These are phyloP conservation scores for Stephania yunnanensis DNA, from an alignment of 164 flowering plant species.

Conservation along the genomic window DNA sequence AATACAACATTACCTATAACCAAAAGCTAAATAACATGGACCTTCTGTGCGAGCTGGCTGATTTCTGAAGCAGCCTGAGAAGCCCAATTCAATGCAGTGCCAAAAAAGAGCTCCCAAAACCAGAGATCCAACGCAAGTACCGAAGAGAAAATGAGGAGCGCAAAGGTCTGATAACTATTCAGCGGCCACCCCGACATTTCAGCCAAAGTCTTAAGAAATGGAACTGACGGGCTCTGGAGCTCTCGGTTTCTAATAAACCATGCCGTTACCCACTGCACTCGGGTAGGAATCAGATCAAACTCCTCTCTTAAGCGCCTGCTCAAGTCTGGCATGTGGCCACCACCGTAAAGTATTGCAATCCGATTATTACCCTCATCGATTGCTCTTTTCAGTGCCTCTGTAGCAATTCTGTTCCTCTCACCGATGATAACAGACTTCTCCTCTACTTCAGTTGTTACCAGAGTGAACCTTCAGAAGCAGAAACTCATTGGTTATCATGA, in stretches of 20 bases:
- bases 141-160: constrained; percentile 69
- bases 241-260: constrained; percentile 75
- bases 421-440: constrained; percentile 89
- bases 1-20: not conserved
- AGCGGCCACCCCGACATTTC: constrained; percentile 81
- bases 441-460: constrained; percentile 61
- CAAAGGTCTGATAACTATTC: constrained; percentile 83
- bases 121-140: constrained; percentile 87
- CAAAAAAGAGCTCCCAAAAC: constrained; percentile 93
- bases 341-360: constrained; percentile 85
- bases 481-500: not conserved
- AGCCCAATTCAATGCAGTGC: constrained; percentile 50
- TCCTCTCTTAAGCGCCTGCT: constrained; percentile 83
- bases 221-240: constrained; percentile 46
- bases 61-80: constrained; percentile 44
- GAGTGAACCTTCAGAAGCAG: constrained; percentile 57
- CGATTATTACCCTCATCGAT: constrained; percentile 59
- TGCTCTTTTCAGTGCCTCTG: constrained; percentile 55
- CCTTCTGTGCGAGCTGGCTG: constrained; percentile 29
- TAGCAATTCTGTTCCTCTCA: constrained; percentile 88
- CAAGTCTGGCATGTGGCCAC: constrained; percentile 99
- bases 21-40: constrained; percentile 5
- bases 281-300: constrained; percentile 63
- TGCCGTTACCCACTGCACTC: constrained; percentile 85
- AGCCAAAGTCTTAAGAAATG: constrained; percentile 64